These are phyloP conservation scores for Ceratobasidium sp. DNA, from an alignment of 1,284 basidiomycete genomes.

Conservation along the genomic window DNA sequence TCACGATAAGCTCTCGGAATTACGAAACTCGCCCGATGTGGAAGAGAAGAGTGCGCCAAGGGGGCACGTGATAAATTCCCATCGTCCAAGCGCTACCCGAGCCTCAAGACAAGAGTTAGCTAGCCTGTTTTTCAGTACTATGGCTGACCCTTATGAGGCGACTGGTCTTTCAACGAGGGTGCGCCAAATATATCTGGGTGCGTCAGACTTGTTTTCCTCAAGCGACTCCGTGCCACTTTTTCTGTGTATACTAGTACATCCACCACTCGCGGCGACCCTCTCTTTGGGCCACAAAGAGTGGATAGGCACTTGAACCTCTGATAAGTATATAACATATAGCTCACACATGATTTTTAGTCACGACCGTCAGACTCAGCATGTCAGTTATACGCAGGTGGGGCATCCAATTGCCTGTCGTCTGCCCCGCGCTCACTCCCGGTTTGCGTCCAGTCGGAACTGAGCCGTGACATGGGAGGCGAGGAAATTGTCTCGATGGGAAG, in stretches of 20 bases:
- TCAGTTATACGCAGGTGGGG: not conserved
- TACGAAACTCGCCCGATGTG: conserved; percentile 8
- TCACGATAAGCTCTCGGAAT: not conserved
- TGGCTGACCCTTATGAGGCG: too few species aligned
- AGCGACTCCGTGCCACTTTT: too few species aligned
- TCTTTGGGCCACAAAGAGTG: too few species aligned
- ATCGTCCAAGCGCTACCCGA: too few species aligned
- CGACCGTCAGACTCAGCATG: not conserved
- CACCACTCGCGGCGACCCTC: too few species aligned
- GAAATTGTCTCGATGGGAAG: not conserved
- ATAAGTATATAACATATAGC: not conserved
- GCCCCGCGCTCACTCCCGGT: not conserved
- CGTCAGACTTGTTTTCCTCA: too few species aligned
- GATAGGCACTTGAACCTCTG: too few species aligned
- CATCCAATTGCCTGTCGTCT: not conserved
- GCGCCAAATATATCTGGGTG: too few species aligned
- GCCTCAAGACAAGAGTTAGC: too few species aligned
- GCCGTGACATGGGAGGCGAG: not conserved
- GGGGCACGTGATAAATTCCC: not conserved
- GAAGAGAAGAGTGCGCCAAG: not conserved
- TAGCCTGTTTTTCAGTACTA: too few species aligned
- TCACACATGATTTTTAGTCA: not conserved
- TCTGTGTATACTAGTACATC: too few species aligned
- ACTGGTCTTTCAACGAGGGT: too few species aligned
- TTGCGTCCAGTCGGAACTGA: not conserved